These are phyloP conservation scores for Lepiota venenata DNA, from an alignment of 768 basidiomycete genomes.

Conservation along the genomic window DNA sequence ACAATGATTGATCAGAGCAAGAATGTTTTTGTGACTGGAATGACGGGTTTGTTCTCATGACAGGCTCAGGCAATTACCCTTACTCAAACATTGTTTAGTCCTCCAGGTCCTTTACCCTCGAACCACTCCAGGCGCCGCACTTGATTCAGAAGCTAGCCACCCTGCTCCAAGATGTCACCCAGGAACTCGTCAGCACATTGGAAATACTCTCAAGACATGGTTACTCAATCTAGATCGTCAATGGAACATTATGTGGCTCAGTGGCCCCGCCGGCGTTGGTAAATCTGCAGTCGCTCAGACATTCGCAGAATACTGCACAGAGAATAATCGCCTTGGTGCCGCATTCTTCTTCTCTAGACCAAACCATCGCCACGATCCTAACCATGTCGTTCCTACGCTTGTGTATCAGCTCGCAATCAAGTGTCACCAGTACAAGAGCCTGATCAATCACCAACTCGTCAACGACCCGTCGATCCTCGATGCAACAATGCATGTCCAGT, in stretches of 20 bases:
- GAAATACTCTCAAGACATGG: background rate
- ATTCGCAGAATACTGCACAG: background rate
- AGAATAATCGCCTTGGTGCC: background rate
- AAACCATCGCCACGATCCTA: background rate
- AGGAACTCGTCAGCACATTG: background rate
- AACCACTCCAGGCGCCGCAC: background rate
- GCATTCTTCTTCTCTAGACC: conserved; percentile 4
- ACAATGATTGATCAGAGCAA: too few species aligned
- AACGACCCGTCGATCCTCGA: background rate
- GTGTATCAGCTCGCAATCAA: background rate
- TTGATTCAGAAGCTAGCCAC: background rate
- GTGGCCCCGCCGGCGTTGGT: conserved; percentile 3
- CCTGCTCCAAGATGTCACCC: background rate
- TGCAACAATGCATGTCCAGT: background rate
- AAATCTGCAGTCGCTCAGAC: conserved; percentile 6
- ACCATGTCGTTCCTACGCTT: background rate
- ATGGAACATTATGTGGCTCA: background rate
- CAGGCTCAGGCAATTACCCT: too few species aligned
- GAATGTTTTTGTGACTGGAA: too few species aligned
- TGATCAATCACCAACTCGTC: background rate
- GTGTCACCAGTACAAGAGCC: background rate
- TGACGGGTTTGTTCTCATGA: too few species aligned
- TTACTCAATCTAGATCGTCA: background rate
- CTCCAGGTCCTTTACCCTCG: too few species aligned
- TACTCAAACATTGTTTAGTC: too few species aligned